Conservation (phyloP, 2,329 filamentous ascomycete genomes). For the Ophiostoma perfectum region DNA sequence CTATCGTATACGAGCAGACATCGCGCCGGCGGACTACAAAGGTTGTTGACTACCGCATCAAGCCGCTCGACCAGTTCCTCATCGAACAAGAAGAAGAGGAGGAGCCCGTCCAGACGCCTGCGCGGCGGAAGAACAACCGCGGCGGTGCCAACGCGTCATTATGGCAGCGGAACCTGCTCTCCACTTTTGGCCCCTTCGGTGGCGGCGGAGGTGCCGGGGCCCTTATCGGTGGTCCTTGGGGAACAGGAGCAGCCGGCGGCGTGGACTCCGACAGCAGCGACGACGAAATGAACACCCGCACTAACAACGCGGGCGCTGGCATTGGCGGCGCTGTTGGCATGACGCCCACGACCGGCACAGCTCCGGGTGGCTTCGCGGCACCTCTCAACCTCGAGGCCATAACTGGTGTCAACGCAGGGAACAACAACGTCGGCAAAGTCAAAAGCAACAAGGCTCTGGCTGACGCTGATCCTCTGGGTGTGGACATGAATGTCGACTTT, state of each 20-base stretch:
- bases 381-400: slow-evolving; percentile 38
- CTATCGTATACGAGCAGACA: slow-evolving; percentile 55
- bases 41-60: slow-evolving; percentile 79
- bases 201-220: slow-evolving; percentile 70
- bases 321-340: slow-evolving; percentile 57
- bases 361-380: slow-evolving; percentile 26
- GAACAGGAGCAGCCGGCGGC: slow-evolving; percentile 66
- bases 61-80: slow-evolving; percentile 65
- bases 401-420: slow-evolving; percentile 39
- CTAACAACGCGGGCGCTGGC: slow-evolving; percentile 41
- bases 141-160: slow-evolving; percentile 50
- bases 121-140: slow-evolving; percentile 61
- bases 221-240: slow-evolving; percentile 68
- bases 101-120: slow-evolving; percentile 61
- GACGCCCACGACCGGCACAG: slow-evolving; percentile 49
- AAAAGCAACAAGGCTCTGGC: slow-evolving; percentile 89
- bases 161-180: slow-evolving; percentile 80
- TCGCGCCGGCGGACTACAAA: slow-evolving; percentile 53
- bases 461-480: slow-evolving; percentile 89
- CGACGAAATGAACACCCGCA: slow-evolving; percentile 59
- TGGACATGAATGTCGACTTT: slow-evolving; percentile 88
- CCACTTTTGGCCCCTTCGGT: slow-evolving; percentile 88
- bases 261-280: slow-evolving; percentile 96
- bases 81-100: slow-evolving; percentile 72
- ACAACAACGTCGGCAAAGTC: slow-evolving; percentile 84